Conservation (phyloP, 2,329 filamentous ascomycete species). For the Pyrenophora seminiperda region DNA sequence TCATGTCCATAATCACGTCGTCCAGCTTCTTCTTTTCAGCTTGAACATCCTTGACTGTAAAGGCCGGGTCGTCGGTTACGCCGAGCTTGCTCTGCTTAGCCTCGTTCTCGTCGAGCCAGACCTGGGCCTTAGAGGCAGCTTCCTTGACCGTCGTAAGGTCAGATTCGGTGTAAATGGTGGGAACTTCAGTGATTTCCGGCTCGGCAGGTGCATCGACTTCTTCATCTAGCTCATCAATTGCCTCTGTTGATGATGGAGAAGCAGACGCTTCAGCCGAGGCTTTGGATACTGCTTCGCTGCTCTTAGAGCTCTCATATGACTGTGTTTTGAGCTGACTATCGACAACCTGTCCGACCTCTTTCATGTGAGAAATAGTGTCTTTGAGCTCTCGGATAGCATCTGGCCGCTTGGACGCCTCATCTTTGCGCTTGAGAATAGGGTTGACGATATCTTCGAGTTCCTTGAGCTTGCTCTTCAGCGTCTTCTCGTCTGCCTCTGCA, state of each 20-base stretch:
- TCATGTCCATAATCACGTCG: constrained; percentile 70
- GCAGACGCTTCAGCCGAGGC: constrained; percentile 54
- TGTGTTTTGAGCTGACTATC: constrained; percentile 75
- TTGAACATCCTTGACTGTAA: constrained; percentile 70
- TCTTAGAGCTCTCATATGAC: constrained; percentile 55
- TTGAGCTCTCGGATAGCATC: constrained; percentile 69
- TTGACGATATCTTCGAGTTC: constrained; percentile 76
- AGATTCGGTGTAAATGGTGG: constrained; percentile 69
- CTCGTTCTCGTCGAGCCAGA: constrained; percentile 73
- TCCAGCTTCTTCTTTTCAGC: constrained; percentile 72
- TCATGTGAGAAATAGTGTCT: constrained; percentile 72
- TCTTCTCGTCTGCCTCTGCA: constrained; percentile 72
- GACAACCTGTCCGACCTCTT: constrained; percentile 71
- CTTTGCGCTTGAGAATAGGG: constrained; percentile 75
- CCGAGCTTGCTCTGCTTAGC: constrained; percentile 63
- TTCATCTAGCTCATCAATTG: constrained; percentile 79
- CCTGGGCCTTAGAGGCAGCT: constrained; percentile 64
- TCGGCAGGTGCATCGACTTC: constrained; percentile 62
- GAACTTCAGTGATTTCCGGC: constrained; percentile 36
- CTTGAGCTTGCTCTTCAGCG: constrained; percentile 76
- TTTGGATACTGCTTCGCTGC: constrained; percentile 41
- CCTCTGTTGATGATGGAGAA: constrained; percentile 52
- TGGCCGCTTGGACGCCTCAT: constrained; percentile 74
- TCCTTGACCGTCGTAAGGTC: constrained; percentile 72
- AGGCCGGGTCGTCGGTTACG: constrained; percentile 72